Evolutionary conservation across 2,329 filamentous ascomycete genomes (phyloP).

Genomic region (Monosporascus sp.): DNA sequence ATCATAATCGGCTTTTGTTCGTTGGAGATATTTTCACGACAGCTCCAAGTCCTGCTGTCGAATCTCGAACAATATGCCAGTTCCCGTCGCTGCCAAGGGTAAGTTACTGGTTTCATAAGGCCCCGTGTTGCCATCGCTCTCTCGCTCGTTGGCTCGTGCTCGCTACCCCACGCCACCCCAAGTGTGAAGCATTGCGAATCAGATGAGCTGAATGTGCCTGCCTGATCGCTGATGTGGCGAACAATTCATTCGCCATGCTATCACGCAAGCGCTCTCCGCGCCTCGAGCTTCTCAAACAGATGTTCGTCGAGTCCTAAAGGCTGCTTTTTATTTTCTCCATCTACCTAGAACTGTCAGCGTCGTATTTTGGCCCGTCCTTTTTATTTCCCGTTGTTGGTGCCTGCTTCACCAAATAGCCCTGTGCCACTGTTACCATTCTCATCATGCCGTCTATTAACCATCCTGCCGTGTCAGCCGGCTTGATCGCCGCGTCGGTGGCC

Average conservation of each 20-base stretch:
- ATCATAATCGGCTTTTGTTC: no score
- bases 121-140: no score
- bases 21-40: neutral
- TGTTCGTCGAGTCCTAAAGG: neutral
- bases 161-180: slow-evolving; percentile 17
- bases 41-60: slow-evolving; percentile 1
- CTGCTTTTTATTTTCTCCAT: neutral
- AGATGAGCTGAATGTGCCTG: slow-evolving; percentile 11
- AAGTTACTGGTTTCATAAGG: slow-evolving; percentile 11
- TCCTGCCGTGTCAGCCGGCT: slow-evolving; percentile 50
- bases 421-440: neutral
- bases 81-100: slow-evolving; percentile 34
- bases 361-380: neutral
- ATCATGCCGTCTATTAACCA: slow-evolving; percentile 54
- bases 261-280: slow-evolving; percentile 14
- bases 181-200: slow-evolving; percentile 15
- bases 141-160: neutral
- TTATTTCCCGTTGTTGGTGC: slow-evolving; percentile 3
- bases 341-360: slow-evolving; percentile 1
- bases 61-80: slow-evolving; percentile 25
- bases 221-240: slow-evolving; percentile 19
- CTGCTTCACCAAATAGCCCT: neutral
- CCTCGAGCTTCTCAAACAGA: neutral
- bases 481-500: slow-evolving; percentile 52
- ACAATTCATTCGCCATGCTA: slow-evolving; percentile 8